Percentiles rank a stretch among this genome's conserved stretches.
These are phyloP conservation scores for Onygenales sp. DNA, from an alignment of 2,329 filamentous ascomycete genomes.

Conservation along the genomic window DNA sequence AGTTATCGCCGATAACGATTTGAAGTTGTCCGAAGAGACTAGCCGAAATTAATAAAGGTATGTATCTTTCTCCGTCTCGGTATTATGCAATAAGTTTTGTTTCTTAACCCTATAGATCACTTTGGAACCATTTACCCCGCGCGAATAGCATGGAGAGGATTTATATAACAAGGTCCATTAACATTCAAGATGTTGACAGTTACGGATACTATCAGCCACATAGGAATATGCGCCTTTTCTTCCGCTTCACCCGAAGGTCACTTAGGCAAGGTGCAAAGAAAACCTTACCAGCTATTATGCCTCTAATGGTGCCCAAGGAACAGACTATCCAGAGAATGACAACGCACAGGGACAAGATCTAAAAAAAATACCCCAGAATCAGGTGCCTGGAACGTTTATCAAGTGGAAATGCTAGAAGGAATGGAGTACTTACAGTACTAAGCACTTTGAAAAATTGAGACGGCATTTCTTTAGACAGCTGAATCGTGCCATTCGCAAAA, in stretches of 20 bases:
- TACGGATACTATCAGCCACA: background rate
- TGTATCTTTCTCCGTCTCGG: too few relatives aligned
- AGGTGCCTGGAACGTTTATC: background rate
- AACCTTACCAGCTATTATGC: constrained; percentile 40
- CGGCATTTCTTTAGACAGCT: constrained; percentile 41
- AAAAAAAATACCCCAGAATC: constrained; percentile 1
- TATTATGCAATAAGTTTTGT: too few relatives aligned
- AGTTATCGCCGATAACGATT: too few relatives aligned
- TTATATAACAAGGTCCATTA: too few relatives aligned
- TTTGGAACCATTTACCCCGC: too few relatives aligned
- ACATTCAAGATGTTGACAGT: too few relatives aligned
- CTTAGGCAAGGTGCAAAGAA: constrained; percentile 47
- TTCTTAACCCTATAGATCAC: too few relatives aligned
- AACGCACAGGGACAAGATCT: constrained; percentile 43
- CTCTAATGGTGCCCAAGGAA: constrained; percentile 39
- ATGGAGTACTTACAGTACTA: constrained; percentile 34
- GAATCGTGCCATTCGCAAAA: constrained; percentile 39
- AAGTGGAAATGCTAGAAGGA: background rate
- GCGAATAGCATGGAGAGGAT: too few relatives aligned
- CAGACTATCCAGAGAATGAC: constrained; percentile 49
- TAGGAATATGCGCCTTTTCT: background rate
- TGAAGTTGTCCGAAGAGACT: too few relatives aligned
- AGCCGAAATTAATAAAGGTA: too few relatives aligned
- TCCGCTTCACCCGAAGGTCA: background rate
- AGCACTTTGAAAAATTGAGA: constrained; percentile 48